Conservation (phyloP, 805 yeast species). For the Zygosaccharomyces siamensis region DNA sequence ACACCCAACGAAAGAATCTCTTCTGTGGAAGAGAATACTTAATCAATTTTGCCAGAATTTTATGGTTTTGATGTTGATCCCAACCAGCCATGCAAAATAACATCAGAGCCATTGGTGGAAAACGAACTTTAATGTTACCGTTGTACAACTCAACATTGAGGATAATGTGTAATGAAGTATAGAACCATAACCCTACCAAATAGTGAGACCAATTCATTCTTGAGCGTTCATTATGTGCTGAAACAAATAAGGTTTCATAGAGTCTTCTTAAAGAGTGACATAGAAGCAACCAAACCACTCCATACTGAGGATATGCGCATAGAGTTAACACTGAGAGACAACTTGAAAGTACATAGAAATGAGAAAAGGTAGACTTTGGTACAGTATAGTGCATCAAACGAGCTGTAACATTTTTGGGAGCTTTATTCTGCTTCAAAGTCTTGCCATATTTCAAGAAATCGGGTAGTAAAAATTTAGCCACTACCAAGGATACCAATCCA, state of each 20-base stretch:
- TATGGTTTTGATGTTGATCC: constrained; percentile 42
- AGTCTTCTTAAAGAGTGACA: constrained; percentile 54
- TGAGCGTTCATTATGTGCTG: constrained; percentile 44
- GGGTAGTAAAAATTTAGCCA: constrained; percentile 35
- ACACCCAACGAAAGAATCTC: constrained; percentile 45
- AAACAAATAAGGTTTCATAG: constrained; percentile 49
- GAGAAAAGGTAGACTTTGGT: constrained; percentile 59
- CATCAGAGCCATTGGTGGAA: constrained; percentile 21
- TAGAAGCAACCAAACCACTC: constrained; percentile 29
- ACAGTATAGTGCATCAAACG: constrained; percentile 38
- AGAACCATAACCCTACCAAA: constrained; percentile 57
- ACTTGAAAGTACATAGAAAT: constrained; percentile 52
- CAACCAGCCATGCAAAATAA: constrained; percentile 24
- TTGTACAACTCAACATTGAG: constrained; percentile 30
- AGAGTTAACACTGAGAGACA: constrained; percentile 28
- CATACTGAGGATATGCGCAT: constrained; percentile 7
- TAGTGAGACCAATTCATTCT: constrained; percentile 65
- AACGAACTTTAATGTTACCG: constrained; percentile 8
- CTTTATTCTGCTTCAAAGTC: constrained; percentile 25
- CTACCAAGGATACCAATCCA: constrained; percentile 28
- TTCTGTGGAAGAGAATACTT: constrained; percentile 55
- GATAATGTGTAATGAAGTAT: constrained; percentile 44
- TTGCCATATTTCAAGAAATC: constrained; percentile 45
- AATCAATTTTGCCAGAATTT: constrained; percentile 42
- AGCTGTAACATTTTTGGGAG: not conserved